phyloP scores from a whole-genome alignment of 1,284 basidiomycete genomes.

The Puccinia horiana region DNA sequence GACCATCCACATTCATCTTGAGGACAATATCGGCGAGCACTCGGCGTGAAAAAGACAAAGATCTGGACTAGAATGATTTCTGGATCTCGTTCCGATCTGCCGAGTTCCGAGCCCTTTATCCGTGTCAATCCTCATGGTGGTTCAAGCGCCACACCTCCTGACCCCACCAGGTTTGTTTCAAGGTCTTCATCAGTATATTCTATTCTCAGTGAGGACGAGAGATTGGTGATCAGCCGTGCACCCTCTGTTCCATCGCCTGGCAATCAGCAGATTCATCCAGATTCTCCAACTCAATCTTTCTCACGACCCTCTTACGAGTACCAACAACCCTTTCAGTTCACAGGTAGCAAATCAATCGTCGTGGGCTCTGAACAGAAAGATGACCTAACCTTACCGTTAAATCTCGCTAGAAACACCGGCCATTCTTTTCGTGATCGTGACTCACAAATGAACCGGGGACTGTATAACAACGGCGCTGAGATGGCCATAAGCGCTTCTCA shows the following conservation, averaged over 20 bases:
- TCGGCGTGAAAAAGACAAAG: conserved; percentile 2
- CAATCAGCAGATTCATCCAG: neutral
- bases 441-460: neutral
- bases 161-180: conserved; percentile 15
- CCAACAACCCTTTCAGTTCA: neutral
- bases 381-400: conserved; percentile 25
- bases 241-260: neutral
- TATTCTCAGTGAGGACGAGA: neutral
- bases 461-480: neutral
- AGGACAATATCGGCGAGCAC: neutral
- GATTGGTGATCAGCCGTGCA: neutral
- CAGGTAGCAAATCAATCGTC: neutral
- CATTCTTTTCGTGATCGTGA: neutral
- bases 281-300: neutral
- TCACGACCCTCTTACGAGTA: neutral
- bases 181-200: conserved; percentile 11
- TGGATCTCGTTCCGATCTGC: conserved; percentile 30
- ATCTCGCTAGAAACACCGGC: neutral
- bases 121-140: neutral
- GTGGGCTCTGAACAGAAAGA: neutral
- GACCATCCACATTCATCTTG: neutral
- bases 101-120: conserved; percentile 17
- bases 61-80: conserved; percentile 9
- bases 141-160: neutral
- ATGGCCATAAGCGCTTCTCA: conserved; percentile 37